Conservation (phyloP, 805 yeast species). For the Lachancea sp. region DNA sequence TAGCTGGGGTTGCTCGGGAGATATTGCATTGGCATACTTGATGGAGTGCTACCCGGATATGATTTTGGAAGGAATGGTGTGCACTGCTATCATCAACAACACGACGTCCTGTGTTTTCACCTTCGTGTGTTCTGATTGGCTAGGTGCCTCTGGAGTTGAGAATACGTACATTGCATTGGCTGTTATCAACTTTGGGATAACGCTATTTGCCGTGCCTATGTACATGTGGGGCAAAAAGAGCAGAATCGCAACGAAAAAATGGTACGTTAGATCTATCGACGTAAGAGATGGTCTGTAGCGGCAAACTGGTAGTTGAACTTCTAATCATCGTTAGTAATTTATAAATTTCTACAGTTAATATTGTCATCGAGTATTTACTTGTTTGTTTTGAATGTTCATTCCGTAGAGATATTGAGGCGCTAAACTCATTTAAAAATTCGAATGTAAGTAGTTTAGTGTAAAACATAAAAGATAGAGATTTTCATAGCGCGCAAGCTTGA, state of each 20-base stretch:
- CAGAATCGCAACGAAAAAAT: conserved; percentile 51
- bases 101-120: conserved; percentile 61
- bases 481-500: too few relatives aligned
- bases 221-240: conserved; percentile 54
- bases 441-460: too few relatives aligned
- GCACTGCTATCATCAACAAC: conserved; percentile 59
- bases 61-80: conserved; percentile 66
- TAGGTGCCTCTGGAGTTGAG: conserved; percentile 49
- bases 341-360: too few relatives aligned
- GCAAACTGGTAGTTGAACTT: not conserved
- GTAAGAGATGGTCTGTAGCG: conserved; percentile 38
- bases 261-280: conserved; percentile 50
- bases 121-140: conserved; percentile 56
- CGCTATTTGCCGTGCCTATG: conserved; percentile 52
- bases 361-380: too few relatives aligned
- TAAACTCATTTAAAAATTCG: too few relatives aligned
- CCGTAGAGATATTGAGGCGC: too few relatives aligned
- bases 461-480: too few relatives aligned
- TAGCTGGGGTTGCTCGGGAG: conserved; percentile 68
- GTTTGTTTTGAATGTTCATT: too few relatives aligned
- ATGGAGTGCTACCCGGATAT: conserved; percentile 67
- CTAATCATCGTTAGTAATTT: too few relatives aligned
- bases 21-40: conserved; percentile 58
- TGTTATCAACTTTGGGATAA: conserved; percentile 51
- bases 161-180: conserved; percentile 58